Conservation (phyloP, 2,329 filamentous ascomycete genomes). For the Phaeoacremonium minimum region DNA sequence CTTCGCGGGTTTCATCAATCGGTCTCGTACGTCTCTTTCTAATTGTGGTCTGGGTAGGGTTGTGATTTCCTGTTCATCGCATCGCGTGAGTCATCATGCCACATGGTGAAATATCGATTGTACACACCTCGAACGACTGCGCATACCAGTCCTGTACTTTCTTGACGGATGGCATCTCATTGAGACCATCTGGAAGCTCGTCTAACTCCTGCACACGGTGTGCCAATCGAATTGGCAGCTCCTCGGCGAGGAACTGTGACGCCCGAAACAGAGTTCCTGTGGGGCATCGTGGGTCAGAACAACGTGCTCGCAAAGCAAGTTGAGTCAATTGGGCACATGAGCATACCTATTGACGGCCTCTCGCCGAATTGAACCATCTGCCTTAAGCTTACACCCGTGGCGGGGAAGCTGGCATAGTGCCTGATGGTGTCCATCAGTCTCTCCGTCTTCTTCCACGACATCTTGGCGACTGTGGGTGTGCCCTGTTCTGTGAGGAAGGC, state of each 20-base stretch:
- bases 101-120: slow-evolving; percentile 6
- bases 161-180: slow-evolving; percentile 95
- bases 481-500: too few species aligned
- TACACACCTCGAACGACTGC: slow-evolving; percentile 91
- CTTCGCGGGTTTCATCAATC: slow-evolving; percentile 67
- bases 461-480: too few species aligned
- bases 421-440: slow-evolving; percentile 94
- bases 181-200: slow-evolving; percentile 89
- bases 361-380: slow-evolving; percentile 99
- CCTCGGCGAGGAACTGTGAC: slow-evolving; percentile 96
- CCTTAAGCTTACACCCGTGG: slow-evolving; percentile 89
- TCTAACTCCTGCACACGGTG: slow-evolving; percentile 94
- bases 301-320: slow-evolving; percentile 1
- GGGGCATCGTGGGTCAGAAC: slow-evolving; percentile 2
- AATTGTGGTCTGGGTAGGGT: slow-evolving; percentile 75
- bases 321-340: slow-evolving; percentile 4
- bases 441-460: slow-evolving; percentile 93
- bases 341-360: slow-evolving; percentile 79
- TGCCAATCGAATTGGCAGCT: slow-evolving; percentile 92
- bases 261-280: slow-evolving; percentile 92
- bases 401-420: slow-evolving; percentile 95
- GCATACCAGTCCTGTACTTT: slow-evolving; percentile 98
- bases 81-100: too few species aligned
- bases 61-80: slow-evolving; percentile 75
- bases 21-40: slow-evolving; percentile 69